These are phyloP conservation scores for Talaromyces sp. DNA, from an alignment of 2,329 filamentous ascomycete species.

Conservation along the genomic window DNA sequence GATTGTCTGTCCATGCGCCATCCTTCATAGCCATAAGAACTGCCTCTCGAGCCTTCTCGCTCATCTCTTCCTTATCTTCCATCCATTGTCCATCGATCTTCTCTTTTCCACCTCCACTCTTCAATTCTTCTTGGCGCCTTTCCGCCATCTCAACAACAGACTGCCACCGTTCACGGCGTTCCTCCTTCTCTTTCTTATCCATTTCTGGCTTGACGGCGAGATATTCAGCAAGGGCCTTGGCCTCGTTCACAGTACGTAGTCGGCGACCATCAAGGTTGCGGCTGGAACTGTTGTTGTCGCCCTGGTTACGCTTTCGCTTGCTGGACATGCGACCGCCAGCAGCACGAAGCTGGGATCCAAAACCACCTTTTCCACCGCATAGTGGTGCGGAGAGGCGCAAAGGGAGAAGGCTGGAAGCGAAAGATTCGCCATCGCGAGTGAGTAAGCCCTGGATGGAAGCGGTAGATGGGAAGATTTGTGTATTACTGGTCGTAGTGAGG, in stretches of 20 bases:
- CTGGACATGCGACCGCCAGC: conserved; percentile 98
- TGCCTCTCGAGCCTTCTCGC: conserved; percentile 78
- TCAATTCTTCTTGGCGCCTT: conserved; percentile 78
- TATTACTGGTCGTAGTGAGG: conserved; percentile 80
- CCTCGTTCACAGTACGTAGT: conserved; percentile 88
- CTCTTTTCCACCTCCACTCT: conserved; percentile 68
- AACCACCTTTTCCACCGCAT: conserved; percentile 94
- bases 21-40: conserved; percentile 74
- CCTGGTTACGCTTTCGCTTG: conserved; percentile 81
- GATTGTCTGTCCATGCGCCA: conserved; percentile 47
- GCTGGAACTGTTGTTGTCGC: conserved; percentile 85
- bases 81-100: conserved; percentile 87
- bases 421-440: conserved; percentile 37
- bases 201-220: conserved; percentile 95
- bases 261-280: conserved; percentile 90
- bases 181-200: conserved; percentile 91
- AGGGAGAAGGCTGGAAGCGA: conserved; percentile 71
- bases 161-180: conserved; percentile 78
- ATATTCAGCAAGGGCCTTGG: conserved; percentile 93
- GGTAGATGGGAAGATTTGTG: conserved; percentile 60
- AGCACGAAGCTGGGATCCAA: conserved; percentile 93
- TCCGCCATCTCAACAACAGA: conserved; percentile 85
- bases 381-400: conserved; percentile 78
- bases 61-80: conserved; percentile 88
- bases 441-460: conserved; percentile 63